Conservation (phyloP, 1,284 basidiomycete genomes). For the Ustilago hordei region DNA sequence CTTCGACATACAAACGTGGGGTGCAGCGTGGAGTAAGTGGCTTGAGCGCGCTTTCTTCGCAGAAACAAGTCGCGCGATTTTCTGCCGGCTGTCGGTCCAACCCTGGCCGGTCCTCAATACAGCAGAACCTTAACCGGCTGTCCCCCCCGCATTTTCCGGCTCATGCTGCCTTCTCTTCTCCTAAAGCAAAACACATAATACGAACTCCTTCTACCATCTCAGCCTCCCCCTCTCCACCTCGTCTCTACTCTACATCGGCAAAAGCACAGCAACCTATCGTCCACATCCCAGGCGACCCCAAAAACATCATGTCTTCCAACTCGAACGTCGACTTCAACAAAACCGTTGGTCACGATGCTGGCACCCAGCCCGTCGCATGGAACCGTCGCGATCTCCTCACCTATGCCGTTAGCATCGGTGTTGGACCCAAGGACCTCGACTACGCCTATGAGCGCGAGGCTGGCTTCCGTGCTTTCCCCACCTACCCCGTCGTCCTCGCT, state of each 20-base stretch:
- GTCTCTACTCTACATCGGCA: constrained; percentile 8
- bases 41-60: constrained; percentile 15
- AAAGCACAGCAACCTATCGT: constrained; percentile 25
- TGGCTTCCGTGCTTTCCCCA: constrained; percentile 68
- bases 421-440: constrained; percentile 66
- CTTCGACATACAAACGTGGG: neutral
- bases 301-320: constrained; percentile 20
- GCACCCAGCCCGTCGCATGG: constrained; percentile 67
- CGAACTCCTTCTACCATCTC: neutral
- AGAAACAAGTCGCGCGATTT: constrained; percentile 9
- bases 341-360: constrained; percentile 65
- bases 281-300: constrained; percentile 26
- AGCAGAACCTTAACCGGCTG: neutral
- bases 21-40: constrained; percentile 12
- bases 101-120: constrained; percentile 9
- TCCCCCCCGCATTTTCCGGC: constrained; percentile 25
- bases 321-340: constrained; percentile 57
- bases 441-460: constrained; percentile 67
- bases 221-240: neutral
- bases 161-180: neutral
- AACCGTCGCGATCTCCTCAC: constrained; percentile 69
- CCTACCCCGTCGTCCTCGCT: constrained; percentile 69
- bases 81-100: constrained; percentile 23
- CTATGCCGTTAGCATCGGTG: constrained; percentile 66
- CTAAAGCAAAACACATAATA: constrained; percentile 1